These are phyloP conservation scores for Euphorbia pulcherrima DNA, from an alignment of 345 rosid species.

Conservation along the genomic window DNA sequence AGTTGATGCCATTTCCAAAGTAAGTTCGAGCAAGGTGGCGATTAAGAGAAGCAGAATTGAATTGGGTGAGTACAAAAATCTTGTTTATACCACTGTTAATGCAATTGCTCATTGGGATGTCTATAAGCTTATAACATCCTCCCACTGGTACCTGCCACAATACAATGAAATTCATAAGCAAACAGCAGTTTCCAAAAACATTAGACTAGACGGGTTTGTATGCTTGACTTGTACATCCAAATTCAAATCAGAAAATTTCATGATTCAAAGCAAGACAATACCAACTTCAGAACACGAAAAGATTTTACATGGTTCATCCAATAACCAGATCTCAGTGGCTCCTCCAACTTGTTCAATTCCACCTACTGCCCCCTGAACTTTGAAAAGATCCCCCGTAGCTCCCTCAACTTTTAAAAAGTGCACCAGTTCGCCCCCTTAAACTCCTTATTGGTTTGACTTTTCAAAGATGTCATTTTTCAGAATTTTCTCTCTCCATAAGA, in stretches of 20 bases:
- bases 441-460: too few species aligned
- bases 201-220: neutral
- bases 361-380: too few species aligned
- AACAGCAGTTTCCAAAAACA: neutral
- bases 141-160: slow-evolving; percentile 78
- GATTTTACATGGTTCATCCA: too few species aligned
- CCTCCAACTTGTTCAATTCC: too few species aligned
- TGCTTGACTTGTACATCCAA: neutral
- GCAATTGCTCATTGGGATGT: slow-evolving; percentile 97
- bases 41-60: slow-evolving; percentile 92
- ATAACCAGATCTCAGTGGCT: too few species aligned
- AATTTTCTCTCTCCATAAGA: too few species aligned
- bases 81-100: slow-evolving; percentile 92
- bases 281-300: neutral
- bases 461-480: too few species aligned
- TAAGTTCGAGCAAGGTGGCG: slow-evolving; percentile 88
- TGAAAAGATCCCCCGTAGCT: too few species aligned
- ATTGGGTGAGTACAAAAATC: slow-evolving; percentile 88
- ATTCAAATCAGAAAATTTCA: neutral
- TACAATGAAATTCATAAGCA: neutral
- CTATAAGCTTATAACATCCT: slow-evolving; percentile 91
- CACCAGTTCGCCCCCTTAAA: too few species aligned
- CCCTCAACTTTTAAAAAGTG: too few species aligned
- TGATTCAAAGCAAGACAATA: neutral
- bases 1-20: slow-evolving; percentile 82